Conservation (phyloP, 1,139 yeast genomes). For the Suhomyces bribrorum region DNA sequence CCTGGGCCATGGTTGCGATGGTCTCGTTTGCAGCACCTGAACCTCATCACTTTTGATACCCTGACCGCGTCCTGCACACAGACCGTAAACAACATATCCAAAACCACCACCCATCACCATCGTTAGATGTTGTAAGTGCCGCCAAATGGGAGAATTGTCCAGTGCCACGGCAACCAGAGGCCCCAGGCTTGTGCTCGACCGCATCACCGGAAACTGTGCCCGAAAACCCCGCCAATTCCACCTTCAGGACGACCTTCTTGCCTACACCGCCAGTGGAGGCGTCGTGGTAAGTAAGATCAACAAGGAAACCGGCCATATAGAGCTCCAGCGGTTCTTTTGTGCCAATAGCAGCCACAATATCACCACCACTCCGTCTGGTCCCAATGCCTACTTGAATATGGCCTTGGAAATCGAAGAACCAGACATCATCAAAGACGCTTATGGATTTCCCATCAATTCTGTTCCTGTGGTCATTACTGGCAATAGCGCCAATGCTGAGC, state of each 20-base stretch:
- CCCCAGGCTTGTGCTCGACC: slow-evolving; percentile 19
- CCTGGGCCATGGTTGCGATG: slow-evolving; percentile 17
- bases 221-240: slow-evolving; percentile 34
- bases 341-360: slow-evolving; percentile 34
- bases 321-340: slow-evolving; percentile 51
- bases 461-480: slow-evolving; percentile 31
- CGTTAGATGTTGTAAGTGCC: no score
- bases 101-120: slow-evolving; percentile 1
- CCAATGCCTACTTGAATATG: slow-evolving; percentile 38
- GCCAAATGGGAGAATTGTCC: slow-evolving; percentile 8
- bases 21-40: background rate
- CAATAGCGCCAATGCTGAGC: slow-evolving; percentile 8
- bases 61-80: slow-evolving; percentile 4
- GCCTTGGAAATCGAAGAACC: slow-evolving; percentile 12
- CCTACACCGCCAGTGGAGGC: slow-evolving; percentile 70
- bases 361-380: slow-evolving; percentile 10
- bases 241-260: slow-evolving; percentile 44
- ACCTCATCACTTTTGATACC: background rate
- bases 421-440: slow-evolving; percentile 28
- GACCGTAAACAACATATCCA: slow-evolving; percentile 3
- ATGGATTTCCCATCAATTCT: slow-evolving; percentile 31
- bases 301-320: slow-evolving; percentile 15
- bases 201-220: slow-evolving; percentile 36
- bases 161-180: background rate
- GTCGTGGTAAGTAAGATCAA: slow-evolving; percentile 51